Base-by-base conservation (phyloP, 164 flowering plant species). In the Berberis vulgaris region DNA sequence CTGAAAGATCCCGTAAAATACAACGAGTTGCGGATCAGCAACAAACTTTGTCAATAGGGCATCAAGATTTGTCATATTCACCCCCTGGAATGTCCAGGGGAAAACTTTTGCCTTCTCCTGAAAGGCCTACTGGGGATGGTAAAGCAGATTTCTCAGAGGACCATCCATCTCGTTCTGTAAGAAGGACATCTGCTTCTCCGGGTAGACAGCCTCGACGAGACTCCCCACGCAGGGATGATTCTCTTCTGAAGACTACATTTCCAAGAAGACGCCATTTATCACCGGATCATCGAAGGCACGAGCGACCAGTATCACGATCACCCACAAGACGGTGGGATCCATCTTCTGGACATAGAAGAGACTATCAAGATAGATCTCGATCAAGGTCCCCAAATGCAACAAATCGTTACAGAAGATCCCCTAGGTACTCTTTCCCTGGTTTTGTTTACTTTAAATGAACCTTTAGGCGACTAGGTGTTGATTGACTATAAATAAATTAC, bases 351-450 rank as follows among this genome's bases (percentile, higher is more conserved):
- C 12, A 65, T 55, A 64, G 61, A 60, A 73, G 77, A 67, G 75
- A 69, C 5, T 7, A 61, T 60, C 72, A 59, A 40, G 45, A 71
- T 55, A 69, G 69, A 67, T 78, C 79, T 41, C 71, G 74, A 43
- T 78, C 81, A 45, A 70, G 79, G 69, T 78, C 77, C 57, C 79
- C 77, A 40, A 40, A 65, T 65, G 41, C 57, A 60, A 66, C 71
- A 63, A 71, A 73, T 46, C 72, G 46, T 62, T 45, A 61, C 50
- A 70, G 69, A 71, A 65, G 73, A 77, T 69, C 80, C 60, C 76
- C 79, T 7, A 71, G 75, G 80, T 77, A 54, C 62, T 39, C 49
- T 64, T 38, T 61, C 41, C 40, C 39, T 43, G 47, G 10, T 38
- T 13, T 53, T 41, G 1, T 41, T 45, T 54, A n/a, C 8, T 4